These are phyloP conservation scores for Leccinum disarticulatum DNA, from an alignment of 768 basidiomycete species.

Conservation along the genomic window DNA sequence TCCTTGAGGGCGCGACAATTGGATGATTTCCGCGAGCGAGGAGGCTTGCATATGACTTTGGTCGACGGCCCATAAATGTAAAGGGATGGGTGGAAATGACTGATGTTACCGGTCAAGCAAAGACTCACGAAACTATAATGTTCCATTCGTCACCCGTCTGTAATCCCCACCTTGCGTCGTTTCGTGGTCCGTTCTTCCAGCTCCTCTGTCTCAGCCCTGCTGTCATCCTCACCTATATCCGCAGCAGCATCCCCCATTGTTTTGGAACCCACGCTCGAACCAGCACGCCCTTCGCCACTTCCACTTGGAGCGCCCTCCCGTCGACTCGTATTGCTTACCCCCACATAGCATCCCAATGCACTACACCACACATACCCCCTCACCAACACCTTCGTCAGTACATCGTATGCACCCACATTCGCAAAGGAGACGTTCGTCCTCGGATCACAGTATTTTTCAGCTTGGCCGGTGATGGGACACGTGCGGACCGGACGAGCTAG, in stretches of 20 bases:
- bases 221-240: not conserved
- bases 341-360: conserved; percentile 43
- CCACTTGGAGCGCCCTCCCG: not conserved
- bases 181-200: conserved; percentile 14
- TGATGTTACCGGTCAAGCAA: not conserved
- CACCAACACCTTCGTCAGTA: conserved; percentile 57
- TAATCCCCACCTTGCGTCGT: conserved; percentile 13
- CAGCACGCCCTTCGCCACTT: not conserved
- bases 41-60: not conserved
- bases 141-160: conserved; percentile 3
- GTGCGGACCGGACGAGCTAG: conserved; percentile 57
- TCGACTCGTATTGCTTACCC: conserved; percentile 2
- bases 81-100: no score
- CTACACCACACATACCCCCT: conserved; percentile 72
- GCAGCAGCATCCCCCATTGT: not conserved
- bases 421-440: conserved; percentile 79
- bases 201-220: conserved; percentile 3
- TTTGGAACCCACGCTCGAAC: not conserved
- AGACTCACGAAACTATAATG: not conserved
- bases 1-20: no score
- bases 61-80: no score
- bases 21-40: no score
- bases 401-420: conserved; percentile 60
- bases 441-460: conserved; percentile 80
- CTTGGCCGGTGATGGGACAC: conserved; percentile 78